Evolutionary conservation across 768 basidiomycete genomes (phyloP), one percentile per base, ranked within the genome.

Genomic region (Tricholoma bakamatsutake): DNA sequence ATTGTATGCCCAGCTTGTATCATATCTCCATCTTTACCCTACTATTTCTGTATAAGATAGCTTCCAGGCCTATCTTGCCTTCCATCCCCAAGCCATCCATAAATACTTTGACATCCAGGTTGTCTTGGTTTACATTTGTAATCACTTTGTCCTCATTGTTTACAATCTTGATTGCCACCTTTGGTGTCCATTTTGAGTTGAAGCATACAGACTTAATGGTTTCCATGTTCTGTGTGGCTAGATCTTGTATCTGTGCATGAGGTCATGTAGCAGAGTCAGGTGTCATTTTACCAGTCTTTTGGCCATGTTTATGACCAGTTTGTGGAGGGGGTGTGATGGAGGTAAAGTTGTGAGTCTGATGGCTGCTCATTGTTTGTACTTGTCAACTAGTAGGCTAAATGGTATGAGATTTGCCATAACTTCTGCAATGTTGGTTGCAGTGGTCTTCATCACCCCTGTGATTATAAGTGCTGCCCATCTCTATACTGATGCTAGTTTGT

Each of bases 21-120:
- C 21, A 10, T 2, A 62, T 3, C 0, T 48, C 13, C 0, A 15
- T 17, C n/a, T 13, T 9, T 35, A 46, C 47, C 7, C 28, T 31
- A 0, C 55, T 61, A 3, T 49, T 28, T 4, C 46, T 18, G 34
- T 31, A 56, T 9, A 61, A 21, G 11, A 66, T 61, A 6, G 62
- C 68, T 5, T 62, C 58, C 4, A 63, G 62, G 0, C 68, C 66
- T 1, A 68, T 59, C 0, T 13, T 17, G 0, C 57, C 50, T 7
- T 64, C 60, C 5, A 62, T 15, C 21, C 21, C 21, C 3, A 3
- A 24, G 3, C 21, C 21, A 24, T 24, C 21, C 21, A 24, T 24
- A 3, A 24, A 24, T 24, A 24, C 21, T 24, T 24, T 24, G 21
- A 24, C 21, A 24, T 24, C 21, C 21, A 3, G 21, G 21, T 3